These are phyloP conservation scores for Lichtheimia hyalospora DNA, from an alignment of 371 early-diverging fungal genomes.

Conservation along the genomic window DNA sequence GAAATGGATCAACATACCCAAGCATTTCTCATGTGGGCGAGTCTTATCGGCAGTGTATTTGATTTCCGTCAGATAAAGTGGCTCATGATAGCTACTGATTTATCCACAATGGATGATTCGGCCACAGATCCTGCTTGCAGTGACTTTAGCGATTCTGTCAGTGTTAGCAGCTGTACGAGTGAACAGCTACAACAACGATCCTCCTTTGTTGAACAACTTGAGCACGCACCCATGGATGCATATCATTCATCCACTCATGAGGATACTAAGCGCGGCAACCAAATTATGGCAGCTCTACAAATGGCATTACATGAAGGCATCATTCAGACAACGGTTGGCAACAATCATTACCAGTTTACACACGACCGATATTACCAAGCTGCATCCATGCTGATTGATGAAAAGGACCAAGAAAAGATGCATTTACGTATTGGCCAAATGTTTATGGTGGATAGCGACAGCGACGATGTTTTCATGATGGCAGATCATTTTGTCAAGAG, in stretches of 20 bases:
- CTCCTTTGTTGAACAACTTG: constrained; percentile 1
- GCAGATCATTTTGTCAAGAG: constrained; percentile 47
- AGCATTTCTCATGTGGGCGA: constrained; percentile 43
- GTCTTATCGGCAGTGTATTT: constrained; percentile 36
- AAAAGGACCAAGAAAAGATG: constrained; percentile 28
- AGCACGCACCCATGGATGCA: constrained; percentile 4
- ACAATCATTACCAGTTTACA: constrained; percentile 36
- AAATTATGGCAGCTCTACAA: constrained; percentile 34
- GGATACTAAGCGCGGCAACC: constrained; percentile 5
- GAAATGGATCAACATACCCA: constrained; percentile 34
- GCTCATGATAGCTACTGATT: constrained; percentile 32
- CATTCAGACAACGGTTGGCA: constrained; percentile 29
- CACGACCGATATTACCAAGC: constrained; percentile 49
- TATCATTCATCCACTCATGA: neutral
- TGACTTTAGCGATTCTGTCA: constrained; percentile 17
- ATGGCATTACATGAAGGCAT: constrained; percentile 38
- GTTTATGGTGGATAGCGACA: constrained; percentile 29
- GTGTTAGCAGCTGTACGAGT: constrained; percentile 3
- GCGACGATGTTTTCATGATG: constrained; percentile 28
- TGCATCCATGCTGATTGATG: constrained; percentile 31
- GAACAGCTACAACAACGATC: neutral
- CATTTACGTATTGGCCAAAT: constrained; percentile 42
- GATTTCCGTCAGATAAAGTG: constrained; percentile 39
- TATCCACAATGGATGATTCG: constrained; percentile 11
- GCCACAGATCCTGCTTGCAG: constrained; percentile 6